Percentiles rank a stretch among this genome's conserved stretches.
Evolutionary conservation across 1,284 basidiomycete genomes (phyloP).

Genomic region (Tilletiopsis washingtonensis): DNA sequence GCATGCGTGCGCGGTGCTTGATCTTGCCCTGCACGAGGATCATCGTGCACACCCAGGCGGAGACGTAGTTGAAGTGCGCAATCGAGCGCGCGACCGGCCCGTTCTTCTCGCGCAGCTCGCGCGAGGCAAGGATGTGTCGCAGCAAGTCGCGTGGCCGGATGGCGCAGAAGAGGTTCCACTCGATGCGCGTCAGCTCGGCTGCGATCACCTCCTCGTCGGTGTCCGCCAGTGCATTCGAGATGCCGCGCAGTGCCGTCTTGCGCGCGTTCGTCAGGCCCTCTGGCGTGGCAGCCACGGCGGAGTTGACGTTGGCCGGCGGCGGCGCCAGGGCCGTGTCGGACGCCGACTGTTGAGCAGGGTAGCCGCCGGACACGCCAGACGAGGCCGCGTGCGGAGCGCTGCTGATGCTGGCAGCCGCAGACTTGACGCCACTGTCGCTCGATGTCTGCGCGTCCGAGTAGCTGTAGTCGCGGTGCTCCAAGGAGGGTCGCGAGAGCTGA

Average conservation of each 20-base stretch:
- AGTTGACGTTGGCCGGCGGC: too few relatives aligned
- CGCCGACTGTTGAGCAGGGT: too few relatives aligned
- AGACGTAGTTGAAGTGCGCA: conserved; percentile 42
- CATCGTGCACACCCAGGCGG: conserved; percentile 39
- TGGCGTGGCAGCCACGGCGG: too few relatives aligned
- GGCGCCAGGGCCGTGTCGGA: too few relatives aligned
- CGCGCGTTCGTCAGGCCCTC: conserved; percentile 2
- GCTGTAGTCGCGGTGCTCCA: background rate
- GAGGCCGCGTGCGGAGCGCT: background rate
- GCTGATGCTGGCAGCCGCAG: background rate
- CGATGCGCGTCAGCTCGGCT: conserved; percentile 30
- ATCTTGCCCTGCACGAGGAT: conserved; percentile 35
- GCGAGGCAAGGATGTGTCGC: conserved; percentile 32
- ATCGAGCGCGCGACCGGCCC: conserved; percentile 34
- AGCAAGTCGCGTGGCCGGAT: conserved; percentile 36
- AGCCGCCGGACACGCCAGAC: too few relatives aligned
- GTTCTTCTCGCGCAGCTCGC: conserved; percentile 16
- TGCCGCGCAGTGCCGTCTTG: conserved; percentile 20
- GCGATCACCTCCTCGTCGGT: conserved; percentile 31
- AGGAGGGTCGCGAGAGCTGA: background rate
- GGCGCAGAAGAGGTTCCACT: conserved; percentile 33
- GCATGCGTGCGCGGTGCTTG: conserved; percentile 32
- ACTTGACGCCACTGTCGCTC: background rate
- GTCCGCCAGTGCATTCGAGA: conserved; percentile 32
- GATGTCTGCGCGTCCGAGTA: background rate